A percentile compares a stretch with the other conserved stretches of the same genome.
Conservation (phyloP, 495 filamentous ascomycete species). For the Talaromyces wortmannii region DNA sequence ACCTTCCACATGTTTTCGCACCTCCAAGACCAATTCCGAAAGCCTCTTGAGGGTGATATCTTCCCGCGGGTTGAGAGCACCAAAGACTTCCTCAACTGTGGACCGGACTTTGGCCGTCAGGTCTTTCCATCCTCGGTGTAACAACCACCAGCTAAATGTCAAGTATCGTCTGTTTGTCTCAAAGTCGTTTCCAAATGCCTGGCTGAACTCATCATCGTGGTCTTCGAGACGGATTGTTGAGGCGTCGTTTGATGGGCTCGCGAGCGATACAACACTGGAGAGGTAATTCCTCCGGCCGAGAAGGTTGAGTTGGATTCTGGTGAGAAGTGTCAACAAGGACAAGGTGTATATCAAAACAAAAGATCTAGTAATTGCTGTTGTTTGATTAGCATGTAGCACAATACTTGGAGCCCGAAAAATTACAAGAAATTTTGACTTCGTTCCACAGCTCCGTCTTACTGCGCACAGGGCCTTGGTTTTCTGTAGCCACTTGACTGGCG, state of each 20-base stretch:
- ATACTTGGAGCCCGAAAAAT: constrained; percentile 15
- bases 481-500: constrained; percentile 61
- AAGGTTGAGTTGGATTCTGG: constrained; percentile 93
- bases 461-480: constrained; percentile 51
- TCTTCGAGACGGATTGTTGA: constrained; percentile 82
- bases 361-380: constrained; percentile 74
- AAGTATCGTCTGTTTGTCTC: constrained; percentile 92
- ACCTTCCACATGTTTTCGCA: constrained; percentile 80
- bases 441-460: constrained; percentile 94
- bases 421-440: constrained; percentile 93
- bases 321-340: constrained; percentile 83
- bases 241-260: constrained; percentile 50
- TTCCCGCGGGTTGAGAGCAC: constrained; percentile 77
- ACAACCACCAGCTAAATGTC: constrained; percentile 95
- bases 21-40: constrained; percentile 67
- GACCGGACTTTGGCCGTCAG: constrained; percentile 70
- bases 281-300: constrained; percentile 93
- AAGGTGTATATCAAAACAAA: constrained; percentile 91
- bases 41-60: constrained; percentile 74
- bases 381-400: background rate
- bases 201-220: constrained; percentile 73
- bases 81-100: constrained; percentile 82
- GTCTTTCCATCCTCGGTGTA: constrained; percentile 82
- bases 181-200: constrained; percentile 82
- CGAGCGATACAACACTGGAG: constrained; percentile 84